Evolutionary conservation across 441 rosid species (phyloP), one percentile per base, ranked within the genome.

Genomic region (Croton laevigatus): DNA sequence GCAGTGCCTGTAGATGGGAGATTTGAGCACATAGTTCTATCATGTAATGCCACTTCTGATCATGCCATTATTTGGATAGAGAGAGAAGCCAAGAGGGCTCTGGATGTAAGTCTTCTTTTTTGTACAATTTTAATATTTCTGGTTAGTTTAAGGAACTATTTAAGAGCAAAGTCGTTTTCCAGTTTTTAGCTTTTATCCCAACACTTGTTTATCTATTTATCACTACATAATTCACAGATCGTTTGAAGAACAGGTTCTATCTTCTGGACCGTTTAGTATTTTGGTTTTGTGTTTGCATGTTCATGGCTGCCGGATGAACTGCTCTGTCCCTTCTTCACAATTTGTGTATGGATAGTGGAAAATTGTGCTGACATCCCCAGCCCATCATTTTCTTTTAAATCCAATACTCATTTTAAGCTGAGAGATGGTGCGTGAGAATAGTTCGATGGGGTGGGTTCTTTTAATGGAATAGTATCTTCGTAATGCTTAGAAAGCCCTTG

Each of bases 1-100:
- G 97, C 95, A 57, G 97, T 94, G 27, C 97, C 98, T 1, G 98
- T 94, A 22, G 97, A 89, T 40, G 98, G 98, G 74, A 85, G 98
- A 71, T 94, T 94, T 48, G 98, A 94, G 84, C 98, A 89, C 69
- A 87, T 91, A 44, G 97, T 91, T 76, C 91, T 94, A 51, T 90
- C 97, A 63, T 94, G 95, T 81, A 90, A 94, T 73, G 98, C 97
- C 65, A 89, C 90, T 72, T 89, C 97, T 34, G 98, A 94, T 70
- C 98, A 94, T 67, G 91, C 95, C 65, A 88, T 94, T 72, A 75
- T 94, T 46, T 94, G 97, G 96, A 83, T 91, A 49, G 92, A 90
- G 74, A 87, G 85, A 79, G 98, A 91, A 84, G 86, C 98, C 55
- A 89, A 69, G 57, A 78, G 88, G 81, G 98, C 97, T 62, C 77